Evolutionary conservation across 139 green algal genomes (phyloP).

Genomic region (Trebouxia sp.): DNA sequence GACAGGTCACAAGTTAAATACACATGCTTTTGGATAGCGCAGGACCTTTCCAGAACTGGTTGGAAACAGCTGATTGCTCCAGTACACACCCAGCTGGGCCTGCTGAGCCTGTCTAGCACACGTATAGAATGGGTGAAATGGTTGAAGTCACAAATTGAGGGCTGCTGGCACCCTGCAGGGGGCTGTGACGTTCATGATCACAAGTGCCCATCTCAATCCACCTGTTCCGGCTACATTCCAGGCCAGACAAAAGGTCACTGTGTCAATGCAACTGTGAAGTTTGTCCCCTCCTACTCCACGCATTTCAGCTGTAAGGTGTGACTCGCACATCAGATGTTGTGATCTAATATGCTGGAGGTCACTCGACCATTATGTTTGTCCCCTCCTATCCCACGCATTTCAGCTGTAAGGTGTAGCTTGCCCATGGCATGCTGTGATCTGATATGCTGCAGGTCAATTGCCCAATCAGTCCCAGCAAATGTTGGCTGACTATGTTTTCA

Average conservation of each 20-base stretch:
- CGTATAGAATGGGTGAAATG: not conserved
- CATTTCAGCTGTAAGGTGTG: slow-evolving; percentile 39
- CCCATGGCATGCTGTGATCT: not conserved
- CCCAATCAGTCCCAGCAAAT: too few species aligned
- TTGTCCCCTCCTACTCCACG: slow-evolving; percentile 60
- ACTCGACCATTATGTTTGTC: too few species aligned
- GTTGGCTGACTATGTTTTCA: too few species aligned
- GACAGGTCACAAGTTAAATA: not conserved
- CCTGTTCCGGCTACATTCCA: slow-evolving; percentile 14
- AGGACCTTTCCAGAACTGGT: not conserved
- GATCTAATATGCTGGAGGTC: not conserved
- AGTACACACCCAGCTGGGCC: too few species aligned
- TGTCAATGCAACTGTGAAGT: slow-evolving; percentile 52
- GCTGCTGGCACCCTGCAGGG: not conserved
- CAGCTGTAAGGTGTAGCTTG: slow-evolving; percentile 27
- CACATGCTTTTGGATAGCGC: not conserved
- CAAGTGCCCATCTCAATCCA: slow-evolving; percentile 29
- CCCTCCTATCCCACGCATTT: slow-evolving; percentile 56
- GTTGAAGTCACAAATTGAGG: not conserved
- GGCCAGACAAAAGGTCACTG: slow-evolving; percentile 43
- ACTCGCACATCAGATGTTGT: too few species aligned
- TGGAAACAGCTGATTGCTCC: too few species aligned
- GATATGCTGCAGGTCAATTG: too few species aligned
- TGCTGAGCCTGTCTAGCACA: too few species aligned
- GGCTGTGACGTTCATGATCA: slow-evolving; percentile 39